These are phyloP conservation scores for Suillus cothurnatus DNA, from an alignment of 768 basidiomycete species.

Conservation along the genomic window DNA sequence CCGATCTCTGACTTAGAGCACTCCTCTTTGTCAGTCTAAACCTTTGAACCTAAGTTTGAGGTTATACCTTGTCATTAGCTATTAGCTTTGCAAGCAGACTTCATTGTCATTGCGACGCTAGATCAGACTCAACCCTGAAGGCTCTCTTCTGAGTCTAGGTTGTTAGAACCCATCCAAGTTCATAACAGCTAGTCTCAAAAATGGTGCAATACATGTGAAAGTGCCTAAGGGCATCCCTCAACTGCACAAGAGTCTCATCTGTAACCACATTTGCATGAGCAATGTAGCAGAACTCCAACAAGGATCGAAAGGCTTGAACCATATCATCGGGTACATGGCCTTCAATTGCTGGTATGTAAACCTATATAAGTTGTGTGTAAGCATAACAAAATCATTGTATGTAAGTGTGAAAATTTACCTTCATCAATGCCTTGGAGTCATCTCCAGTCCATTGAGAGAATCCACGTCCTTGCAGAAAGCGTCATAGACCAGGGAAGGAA, in stretches of 20 bases:
- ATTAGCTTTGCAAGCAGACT: no score
- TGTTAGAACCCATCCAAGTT: no score
- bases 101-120: no score
- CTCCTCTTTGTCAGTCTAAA: no score
- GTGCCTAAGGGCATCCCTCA: slow-evolving; percentile 12
- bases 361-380: slow-evolving; percentile 20
- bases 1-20: no score
- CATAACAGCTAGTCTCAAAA: slow-evolving; percentile 13
- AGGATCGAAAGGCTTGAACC: slow-evolving; percentile 23
- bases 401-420: slow-evolving; percentile 6
- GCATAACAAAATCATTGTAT: no score
- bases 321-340: slow-evolving; percentile 34
- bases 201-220: slow-evolving; percentile 11
- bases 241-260: slow-evolving; percentile 5
- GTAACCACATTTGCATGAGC: slow-evolving; percentile 9
- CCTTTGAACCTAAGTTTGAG: no score
- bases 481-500: slow-evolving; percentile 18
- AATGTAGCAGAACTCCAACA: slow-evolving; percentile 34
- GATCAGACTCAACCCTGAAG: no score
- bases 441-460: slow-evolving; percentile 11
- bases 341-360: slow-evolving; percentile 33
- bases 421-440: slow-evolving; percentile 31
- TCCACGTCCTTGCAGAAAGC: slow-evolving; percentile 3
- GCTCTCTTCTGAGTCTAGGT: no score
- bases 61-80: no score